Conservation (phyloP, 163 green algal species). For the Scenedesmus sp. region DNA sequence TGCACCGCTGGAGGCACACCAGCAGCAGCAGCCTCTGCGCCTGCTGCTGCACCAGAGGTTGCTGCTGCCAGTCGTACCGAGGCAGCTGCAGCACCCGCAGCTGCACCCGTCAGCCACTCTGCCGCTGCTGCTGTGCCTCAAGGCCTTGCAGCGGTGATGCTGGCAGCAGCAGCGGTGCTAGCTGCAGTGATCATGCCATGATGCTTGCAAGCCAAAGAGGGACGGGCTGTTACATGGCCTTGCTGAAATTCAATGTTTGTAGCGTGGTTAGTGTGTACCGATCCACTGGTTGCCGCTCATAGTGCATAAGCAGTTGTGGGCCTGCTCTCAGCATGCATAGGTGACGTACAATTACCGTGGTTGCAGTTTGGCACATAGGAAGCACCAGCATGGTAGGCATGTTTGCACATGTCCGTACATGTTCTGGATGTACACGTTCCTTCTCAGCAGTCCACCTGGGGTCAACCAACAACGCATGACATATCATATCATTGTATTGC, state of each 20-base stretch:
- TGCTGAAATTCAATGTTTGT: too few species aligned
- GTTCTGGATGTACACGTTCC: not conserved
- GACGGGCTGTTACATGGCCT: too few species aligned
- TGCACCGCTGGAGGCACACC: not conserved
- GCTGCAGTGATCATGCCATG: not conserved
- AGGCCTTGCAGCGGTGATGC: not conserved
- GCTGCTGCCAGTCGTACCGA: not conserved
- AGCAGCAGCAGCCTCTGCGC: not conserved
- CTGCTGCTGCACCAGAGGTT: not conserved
- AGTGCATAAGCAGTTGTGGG: too few species aligned
- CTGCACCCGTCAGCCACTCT: not conserved
- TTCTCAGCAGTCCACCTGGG: not conserved
- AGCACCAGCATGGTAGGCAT: not conserved
- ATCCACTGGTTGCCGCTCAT: too few species aligned
- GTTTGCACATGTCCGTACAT: not conserved
- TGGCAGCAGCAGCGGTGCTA: not conserved
- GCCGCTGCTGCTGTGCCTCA: not conserved
- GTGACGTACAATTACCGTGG: too few species aligned
- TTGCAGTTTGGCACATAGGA: not conserved
- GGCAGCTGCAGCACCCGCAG: not conserved
- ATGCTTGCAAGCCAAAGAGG: too few species aligned
- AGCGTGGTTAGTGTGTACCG: too few species aligned
- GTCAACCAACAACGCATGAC: not conserved
- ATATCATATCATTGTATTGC: not conserved
- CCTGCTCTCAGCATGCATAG: too few species aligned